Base-by-base conservation (phyloP, 2,329 filamentous ascomycete species). In the Camptophora hylomeconis region DNA sequence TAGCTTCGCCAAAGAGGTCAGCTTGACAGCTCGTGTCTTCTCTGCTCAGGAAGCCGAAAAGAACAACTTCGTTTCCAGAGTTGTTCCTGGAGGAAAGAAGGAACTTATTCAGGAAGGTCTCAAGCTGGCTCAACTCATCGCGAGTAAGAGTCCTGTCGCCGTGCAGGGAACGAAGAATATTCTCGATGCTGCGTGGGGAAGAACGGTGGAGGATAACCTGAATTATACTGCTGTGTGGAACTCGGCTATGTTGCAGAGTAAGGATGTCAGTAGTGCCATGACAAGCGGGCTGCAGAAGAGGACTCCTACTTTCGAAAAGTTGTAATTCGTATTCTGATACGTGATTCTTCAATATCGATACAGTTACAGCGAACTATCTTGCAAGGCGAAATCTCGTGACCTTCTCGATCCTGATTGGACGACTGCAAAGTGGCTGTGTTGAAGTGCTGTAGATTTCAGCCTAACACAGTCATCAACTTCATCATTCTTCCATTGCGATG, bases 191-290 rank as follows among this genome's bases (percentile, higher is more conserved):
- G 79, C 76, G 18, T 67, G 81, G 45, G 86, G 92, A 52, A 72
- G 84, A 51, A 64, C 67, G 2, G 72, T 92, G 16, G 70, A 69
- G 24, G 83, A 92, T 43, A 82, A 76, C 76, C 57, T 95, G 51
- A 71, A 72, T 33, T 94, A 93, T 54, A 92, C 86, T 3, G 67
- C 72, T 7, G 67, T 89, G 1, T 94, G 86, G 87, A 95, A 95
- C 49, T 69, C 73, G 44, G 79, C 74, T 2, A 80, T 80, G 47
- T 50, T 93, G 44, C 86, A 94, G 61, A 80, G 81, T 5, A 61
- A 64, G 29, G 87, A 95, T 61, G 67, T 93, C 23, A 59, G 71
- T 47, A 61, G 67, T 35, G 83, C 86, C 1, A 62, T 94, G 50
- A 49, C 80, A 50, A 81, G 80, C 20, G 80, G 79, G 6, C 51